Conservation (phyloP, 805 yeast species). For the Metschnikowia henanensis region DNA sequence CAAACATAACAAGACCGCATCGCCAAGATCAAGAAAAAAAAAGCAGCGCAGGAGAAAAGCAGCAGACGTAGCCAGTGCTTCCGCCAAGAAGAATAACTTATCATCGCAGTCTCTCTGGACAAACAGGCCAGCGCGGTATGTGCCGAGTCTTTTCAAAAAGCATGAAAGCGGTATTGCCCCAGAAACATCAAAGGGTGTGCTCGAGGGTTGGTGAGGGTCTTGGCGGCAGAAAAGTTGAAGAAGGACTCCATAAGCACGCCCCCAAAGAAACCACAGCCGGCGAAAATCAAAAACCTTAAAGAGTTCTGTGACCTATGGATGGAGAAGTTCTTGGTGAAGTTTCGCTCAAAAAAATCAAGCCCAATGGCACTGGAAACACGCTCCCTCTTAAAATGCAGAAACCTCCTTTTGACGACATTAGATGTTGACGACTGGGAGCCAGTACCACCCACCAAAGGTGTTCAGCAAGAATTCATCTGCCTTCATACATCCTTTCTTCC, state of each 20-base stretch:
- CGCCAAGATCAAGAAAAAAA: conserved; percentile 25
- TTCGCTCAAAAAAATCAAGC: conserved; percentile 36
- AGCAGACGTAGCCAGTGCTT: conserved; percentile 9
- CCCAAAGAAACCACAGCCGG: conserved; percentile 58
- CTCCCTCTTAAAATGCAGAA: too few species aligned
- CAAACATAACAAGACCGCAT: conserved; percentile 22
- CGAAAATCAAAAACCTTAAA: conserved; percentile 69
- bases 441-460: too few species aligned
- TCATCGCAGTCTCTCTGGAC: conserved; percentile 40
- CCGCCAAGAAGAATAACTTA: conserved; percentile 7
- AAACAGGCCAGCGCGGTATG: conserved; percentile 60
- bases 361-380: not conserved
- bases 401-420: too few species aligned
- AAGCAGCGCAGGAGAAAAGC: conserved; percentile 15
- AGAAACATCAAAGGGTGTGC: conserved; percentile 78
- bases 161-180: conserved; percentile 63
- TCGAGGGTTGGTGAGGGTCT: conserved; percentile 66
- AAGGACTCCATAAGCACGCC: conserved; percentile 43
- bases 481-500: too few species aligned
- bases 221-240: conserved; percentile 68
- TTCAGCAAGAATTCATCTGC: too few species aligned
- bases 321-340: conserved; percentile 60
- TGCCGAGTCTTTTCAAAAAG: conserved; percentile 76
- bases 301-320: conserved; percentile 61
- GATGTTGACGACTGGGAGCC: too few species aligned